Conservation (phyloP, 192 early-diverging fungal genomes). For the Coemansia sp. region DNA sequence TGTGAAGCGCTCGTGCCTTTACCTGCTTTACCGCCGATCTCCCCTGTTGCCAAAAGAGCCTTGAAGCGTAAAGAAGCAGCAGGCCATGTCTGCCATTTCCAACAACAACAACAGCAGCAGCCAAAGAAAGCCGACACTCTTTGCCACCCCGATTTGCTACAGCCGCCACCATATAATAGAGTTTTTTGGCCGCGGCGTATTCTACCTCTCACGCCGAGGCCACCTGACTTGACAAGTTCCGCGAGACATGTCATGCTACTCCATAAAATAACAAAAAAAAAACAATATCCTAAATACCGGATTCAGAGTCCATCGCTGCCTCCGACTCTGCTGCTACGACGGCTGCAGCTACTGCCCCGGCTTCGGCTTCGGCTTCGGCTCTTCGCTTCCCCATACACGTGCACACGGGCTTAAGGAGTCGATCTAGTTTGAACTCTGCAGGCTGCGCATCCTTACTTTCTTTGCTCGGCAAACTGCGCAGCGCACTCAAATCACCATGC, state of each 20-base stretch:
- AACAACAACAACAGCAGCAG: background rate
- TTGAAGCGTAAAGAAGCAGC: background rate
- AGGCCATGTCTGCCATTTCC: background rate
- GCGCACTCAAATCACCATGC: slow-evolving; percentile 23
- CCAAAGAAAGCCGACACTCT: background rate
- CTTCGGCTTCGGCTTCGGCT: slow-evolving; percentile 14
- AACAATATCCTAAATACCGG: background rate
- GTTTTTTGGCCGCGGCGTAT: background rate
- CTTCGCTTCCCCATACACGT: slow-evolving; percentile 21
- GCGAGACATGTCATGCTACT: too few relatives aligned
- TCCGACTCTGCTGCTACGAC: background rate
- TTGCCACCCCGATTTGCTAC: background rate
- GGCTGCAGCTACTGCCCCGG: background rate
- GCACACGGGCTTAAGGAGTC: slow-evolving; percentile 41
- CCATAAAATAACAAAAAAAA: too few relatives aligned
- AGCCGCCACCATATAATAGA: background rate
- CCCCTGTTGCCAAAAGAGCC: background rate
- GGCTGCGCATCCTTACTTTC: background rate
- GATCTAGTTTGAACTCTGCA: slow-evolving; percentile 15
- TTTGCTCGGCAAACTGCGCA: slow-evolving; percentile 1
- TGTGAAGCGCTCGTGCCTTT: background rate
- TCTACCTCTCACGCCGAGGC: too few relatives aligned
- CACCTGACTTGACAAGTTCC: too few relatives aligned
- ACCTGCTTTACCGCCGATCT: background rate
- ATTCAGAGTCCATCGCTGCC: background rate